Base-by-base conservation (phyloP, 129 eudicot species). In the Centaurea solstitialis region DNA sequence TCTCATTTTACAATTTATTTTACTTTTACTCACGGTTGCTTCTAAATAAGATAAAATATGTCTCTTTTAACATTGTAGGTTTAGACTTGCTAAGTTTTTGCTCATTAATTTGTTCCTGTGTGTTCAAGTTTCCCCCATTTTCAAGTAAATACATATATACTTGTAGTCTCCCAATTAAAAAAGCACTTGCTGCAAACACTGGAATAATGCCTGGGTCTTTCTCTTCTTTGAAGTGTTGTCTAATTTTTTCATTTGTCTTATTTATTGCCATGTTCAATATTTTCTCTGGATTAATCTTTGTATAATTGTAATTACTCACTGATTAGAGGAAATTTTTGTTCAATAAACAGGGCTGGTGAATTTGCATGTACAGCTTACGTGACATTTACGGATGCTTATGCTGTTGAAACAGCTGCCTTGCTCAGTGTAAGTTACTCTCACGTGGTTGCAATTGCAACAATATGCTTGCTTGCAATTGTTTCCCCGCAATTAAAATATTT, bases 401-500 rank as follows among this genome's bases (percentile, higher is more conserved):
- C 98, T 74, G 85, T 94, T 77, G 96, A 94, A 90, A 94, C 98
- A 30, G 98, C 98, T 38, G 91, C 90, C 72, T 79, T 94, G 82
- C 96, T 94, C 53, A 94, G 94, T 89, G 98, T 94, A 92, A 90
- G 98, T 81, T 73, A 13, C 35, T 77, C 69, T 70, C 74, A 24
- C 12, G 21, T 62, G 5, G 74, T 45, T 50, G 72, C 80, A 22
- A n/a, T n/a, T n/a, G n/a, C n/a, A n/a, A n/a, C n/a, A n/a, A 50
- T 12, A 68, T 12, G 26, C 33, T 81, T 21, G n/a, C 23, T 53
- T 17, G 65, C 65, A n/a, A 57, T 1, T n/a, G 22, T 13, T 53
- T 53, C 8, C 21, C 57, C 1, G 64, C 64, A 57, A 17, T 17
- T 57, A 57, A 3, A 57, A 57, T 22, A 50, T 57, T 57, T 57